A percentile compares a stretch with the other conserved stretches of the same genome.
Evolutionary conservation across 495 filamentous ascomycete species (phyloP).

Genomic region (Jackrogersella minutella): DNA sequence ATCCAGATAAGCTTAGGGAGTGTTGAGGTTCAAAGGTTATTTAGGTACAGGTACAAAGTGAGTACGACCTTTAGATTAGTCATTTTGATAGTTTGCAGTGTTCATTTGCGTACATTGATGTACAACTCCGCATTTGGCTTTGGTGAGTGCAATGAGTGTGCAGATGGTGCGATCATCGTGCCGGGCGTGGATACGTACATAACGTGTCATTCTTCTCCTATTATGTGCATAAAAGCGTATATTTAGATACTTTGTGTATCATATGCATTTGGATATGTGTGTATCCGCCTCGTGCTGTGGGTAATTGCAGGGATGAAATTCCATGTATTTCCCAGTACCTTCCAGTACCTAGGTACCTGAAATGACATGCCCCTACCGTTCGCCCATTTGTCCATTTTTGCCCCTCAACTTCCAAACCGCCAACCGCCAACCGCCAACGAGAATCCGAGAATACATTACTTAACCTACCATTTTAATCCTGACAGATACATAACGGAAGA

Average conservation of each 20-base stretch:
- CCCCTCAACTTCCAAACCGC: constrained; percentile 26
- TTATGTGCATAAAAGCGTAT: background rate
- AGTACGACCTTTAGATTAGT: constrained; percentile 2
- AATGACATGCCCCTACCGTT: background rate
- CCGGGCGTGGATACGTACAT: background rate
- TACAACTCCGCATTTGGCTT: constrained; percentile 24
- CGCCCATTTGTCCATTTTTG: constrained; percentile 3
- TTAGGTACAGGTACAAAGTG: constrained; percentile 4
- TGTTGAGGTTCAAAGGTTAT: constrained; percentile 8
- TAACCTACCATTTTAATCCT: constrained; percentile 30
- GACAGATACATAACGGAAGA: constrained; percentile 25
- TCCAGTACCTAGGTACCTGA: background rate
- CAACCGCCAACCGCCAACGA: constrained; percentile 23
- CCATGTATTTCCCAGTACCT: background rate
- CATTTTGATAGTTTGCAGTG: constrained; percentile 2
- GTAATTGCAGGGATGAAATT: constrained; percentile 5
- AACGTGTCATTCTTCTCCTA: background rate
- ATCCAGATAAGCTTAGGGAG: constrained; percentile 41
- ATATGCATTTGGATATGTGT: too few relatives aligned
- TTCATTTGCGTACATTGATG: constrained; percentile 9
- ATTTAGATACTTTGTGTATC: too few relatives aligned
- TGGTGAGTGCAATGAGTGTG: background rate
- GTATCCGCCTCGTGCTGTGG: too few relatives aligned
- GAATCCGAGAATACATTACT: constrained; percentile 22
- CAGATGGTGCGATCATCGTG: background rate